phyloP scores from a whole-genome alignment of 305 asterid species.

The Fraxinus baroniana region DNA sequence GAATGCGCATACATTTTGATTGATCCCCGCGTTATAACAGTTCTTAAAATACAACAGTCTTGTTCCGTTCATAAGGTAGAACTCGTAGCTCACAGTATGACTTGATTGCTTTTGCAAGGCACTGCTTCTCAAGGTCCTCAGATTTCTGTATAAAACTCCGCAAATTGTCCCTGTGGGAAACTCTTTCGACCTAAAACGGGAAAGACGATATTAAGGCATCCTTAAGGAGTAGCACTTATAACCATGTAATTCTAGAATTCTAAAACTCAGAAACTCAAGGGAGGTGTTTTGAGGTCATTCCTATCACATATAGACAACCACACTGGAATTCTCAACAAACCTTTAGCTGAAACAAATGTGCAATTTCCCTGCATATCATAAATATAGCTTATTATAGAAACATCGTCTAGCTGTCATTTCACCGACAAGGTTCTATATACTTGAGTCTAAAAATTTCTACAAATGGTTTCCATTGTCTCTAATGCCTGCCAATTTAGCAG shows the following conservation, averaged over 20 bases:
- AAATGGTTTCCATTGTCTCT: not conserved
- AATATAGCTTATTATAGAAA: too few species aligned
- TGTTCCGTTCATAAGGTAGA: slow-evolving; percentile 66
- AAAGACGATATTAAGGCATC: not conserved
- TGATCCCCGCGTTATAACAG: not conserved
- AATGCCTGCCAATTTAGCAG: not conserved
- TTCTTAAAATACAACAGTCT: slow-evolving; percentile 62
- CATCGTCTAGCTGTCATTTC: not conserved
- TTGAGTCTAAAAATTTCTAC: not conserved
- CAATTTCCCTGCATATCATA: not conserved
- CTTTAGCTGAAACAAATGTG: not conserved
- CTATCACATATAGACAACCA: not conserved
- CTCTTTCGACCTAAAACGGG: slow-evolving; percentile 69
- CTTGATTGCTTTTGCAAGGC: slow-evolving; percentile 83
- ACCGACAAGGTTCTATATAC: not conserved
- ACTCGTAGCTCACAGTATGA: slow-evolving; percentile 91
- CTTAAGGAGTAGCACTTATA: not conserved
- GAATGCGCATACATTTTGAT: not conserved
- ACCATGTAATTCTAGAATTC: not conserved
- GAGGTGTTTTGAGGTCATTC: not conserved
- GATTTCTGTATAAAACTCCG: slow-evolving; percentile 78
- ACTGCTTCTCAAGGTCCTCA: slow-evolving; percentile 83
- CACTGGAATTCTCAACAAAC: not conserved
- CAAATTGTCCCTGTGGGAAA: slow-evolving; percentile 85
- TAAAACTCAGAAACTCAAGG: not conserved